Conservation (phyloP, 2,329 filamentous ascomycete genomes). For the Botrytis squamosa region DNA sequence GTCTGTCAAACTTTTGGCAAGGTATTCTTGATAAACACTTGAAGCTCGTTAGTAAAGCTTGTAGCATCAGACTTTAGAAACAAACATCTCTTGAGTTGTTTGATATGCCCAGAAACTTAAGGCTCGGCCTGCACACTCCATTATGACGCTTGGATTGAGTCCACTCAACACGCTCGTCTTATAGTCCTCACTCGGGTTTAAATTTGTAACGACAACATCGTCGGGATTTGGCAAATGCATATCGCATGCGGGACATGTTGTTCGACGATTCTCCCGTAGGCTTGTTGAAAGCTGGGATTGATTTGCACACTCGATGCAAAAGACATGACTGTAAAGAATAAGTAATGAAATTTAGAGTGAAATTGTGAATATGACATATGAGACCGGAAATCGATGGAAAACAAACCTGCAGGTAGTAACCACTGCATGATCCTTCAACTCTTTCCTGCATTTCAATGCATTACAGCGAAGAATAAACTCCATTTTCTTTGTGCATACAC, state of each 20-base stretch:
- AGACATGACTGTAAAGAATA: slow-evolving; percentile 66
- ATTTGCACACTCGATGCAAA: slow-evolving; percentile 74
- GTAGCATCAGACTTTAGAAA: slow-evolving; percentile 21
- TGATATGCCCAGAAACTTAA: slow-evolving; percentile 87
- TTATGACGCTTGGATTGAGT: slow-evolving; percentile 74
- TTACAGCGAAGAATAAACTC: slow-evolving; percentile 79
- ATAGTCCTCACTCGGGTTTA: slow-evolving; percentile 84
- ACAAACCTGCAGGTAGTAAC: slow-evolving; percentile 85
- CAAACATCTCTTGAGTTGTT: slow-evolving; percentile 76
- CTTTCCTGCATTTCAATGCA: slow-evolving; percentile 68
- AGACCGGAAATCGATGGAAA: background rate
- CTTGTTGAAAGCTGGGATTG: slow-evolving; percentile 54
- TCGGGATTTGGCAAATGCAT: slow-evolving; percentile 67
- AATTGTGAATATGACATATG: background rate
- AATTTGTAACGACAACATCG: slow-evolving; percentile 68
- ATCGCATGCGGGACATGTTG: slow-evolving; percentile 73
- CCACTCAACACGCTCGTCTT: slow-evolving; percentile 85
- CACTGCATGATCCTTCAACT: slow-evolving; percentile 69
- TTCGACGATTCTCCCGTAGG: slow-evolving; percentile 51
- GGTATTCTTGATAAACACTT: slow-evolving; percentile 74
- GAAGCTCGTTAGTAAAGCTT: slow-evolving; percentile 32
- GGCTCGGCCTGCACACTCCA: slow-evolving; percentile 80
- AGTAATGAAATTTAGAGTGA: slow-evolving; percentile 14
- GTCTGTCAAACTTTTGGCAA: slow-evolving; percentile 68
- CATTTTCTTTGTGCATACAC: slow-evolving; percentile 51